Conservation (phyloP, 2,329 filamentous ascomycete species). For the Sarocladiaceae sp. region DNA sequence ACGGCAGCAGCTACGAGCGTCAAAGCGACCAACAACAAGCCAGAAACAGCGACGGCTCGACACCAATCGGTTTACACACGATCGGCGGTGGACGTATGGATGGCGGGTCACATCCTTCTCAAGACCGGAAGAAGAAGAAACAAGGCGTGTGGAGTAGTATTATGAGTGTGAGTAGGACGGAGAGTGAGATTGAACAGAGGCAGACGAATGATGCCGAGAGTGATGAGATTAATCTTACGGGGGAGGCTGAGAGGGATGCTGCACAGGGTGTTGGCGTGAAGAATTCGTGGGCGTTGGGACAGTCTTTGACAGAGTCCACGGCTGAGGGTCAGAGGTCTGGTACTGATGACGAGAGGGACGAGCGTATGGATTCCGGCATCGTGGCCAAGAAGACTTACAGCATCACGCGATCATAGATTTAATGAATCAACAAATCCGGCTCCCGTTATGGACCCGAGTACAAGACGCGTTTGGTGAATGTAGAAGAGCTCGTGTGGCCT, state of each 20-base stretch:
- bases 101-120: not conserved
- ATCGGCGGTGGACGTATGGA: not conserved
- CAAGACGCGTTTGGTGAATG: too few relatives aligned
- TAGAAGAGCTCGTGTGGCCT: too few relatives aligned
- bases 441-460: too few relatives aligned
- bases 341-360: slow-evolving; percentile 1
- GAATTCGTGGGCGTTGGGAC: not conserved
- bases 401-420: not conserved
- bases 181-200: not conserved
- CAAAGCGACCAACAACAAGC: not conserved
- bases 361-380: not conserved
- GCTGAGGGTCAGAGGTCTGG: not conserved
- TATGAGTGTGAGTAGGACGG: not conserved
- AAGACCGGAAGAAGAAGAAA: not conserved
- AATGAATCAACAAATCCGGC: too few relatives aligned
- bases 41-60: not conserved
- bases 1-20: not conserved
- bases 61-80: not conserved
- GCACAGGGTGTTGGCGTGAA: not conserved
- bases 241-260: not conserved
- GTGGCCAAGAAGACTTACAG: not conserved
- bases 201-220: not conserved
- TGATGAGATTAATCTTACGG: not conserved
- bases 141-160: not conserved
- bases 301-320: not conserved